Evolutionary conservation across 2,329 filamentous ascomycete species (phyloP), one percentile per base, ranked within the genome.

Genomic region (Cladophialophora psammophila): DNA sequence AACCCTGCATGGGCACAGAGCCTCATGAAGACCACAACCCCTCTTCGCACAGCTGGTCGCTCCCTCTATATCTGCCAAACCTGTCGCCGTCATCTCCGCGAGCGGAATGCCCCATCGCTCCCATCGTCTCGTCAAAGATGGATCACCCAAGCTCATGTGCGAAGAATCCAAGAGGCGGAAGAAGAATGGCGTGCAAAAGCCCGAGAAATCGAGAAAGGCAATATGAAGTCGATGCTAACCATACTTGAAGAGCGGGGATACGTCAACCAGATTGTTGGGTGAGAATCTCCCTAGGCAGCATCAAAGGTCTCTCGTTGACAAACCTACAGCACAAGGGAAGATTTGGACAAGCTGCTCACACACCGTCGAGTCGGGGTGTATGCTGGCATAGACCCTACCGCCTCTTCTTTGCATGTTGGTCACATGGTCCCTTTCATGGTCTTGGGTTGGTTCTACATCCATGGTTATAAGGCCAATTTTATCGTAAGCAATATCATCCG

Each of bases 341-440:
- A 80, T 20, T 71, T 84, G 52, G 76, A 84, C 62, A 74, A 74
- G 38, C 61, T 84, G 9, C 77, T 84, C 54, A 82, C 78, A 5
- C 75, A 82, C 64, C 82, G 81, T 67, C 74, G 82, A 65, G 75
- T 79, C 18, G 82, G 82, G 12, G 75, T 82, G 32, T 84, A 84
- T 68, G 79, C 77, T 32, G 82, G 82, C 65, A 76, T 84, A 26
- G 82, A 84, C 66, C 82, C 82, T 45, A 84, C 82, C 3, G 82
- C 80, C 10, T 80, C 81, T 1, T 84, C 82, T 45, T 73, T 84
- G 72, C 82, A 84, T 72, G 75, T 84, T 64, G 82, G 82, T 13
- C 82, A 84, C 72, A 81, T 84, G 78, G 67, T 84, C 12, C 82
- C 82, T 1, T 80, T 84, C 57, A 84, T 84, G 81, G 79, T 83